Percentiles rank a stretch among this genome's conserved stretches.
Conservation (phyloP, 2,329 filamentous ascomycete genomes). For the Hypoxylon rubiginosum region DNA sequence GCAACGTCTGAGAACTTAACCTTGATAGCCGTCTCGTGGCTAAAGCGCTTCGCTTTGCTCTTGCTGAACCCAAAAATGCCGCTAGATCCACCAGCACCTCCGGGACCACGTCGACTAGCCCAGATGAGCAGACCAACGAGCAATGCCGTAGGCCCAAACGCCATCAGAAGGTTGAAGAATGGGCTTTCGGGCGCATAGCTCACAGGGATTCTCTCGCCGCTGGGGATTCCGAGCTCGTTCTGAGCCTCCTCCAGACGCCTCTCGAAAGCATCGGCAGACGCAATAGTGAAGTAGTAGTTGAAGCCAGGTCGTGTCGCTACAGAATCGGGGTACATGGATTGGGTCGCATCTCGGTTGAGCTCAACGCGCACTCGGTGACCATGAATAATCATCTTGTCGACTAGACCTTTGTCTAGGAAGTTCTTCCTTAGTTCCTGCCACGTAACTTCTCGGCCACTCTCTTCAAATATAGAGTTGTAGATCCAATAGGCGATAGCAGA, state of each 20-base stretch:
- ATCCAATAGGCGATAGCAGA: constrained; percentile 60
- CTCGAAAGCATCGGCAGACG: constrained; percentile 94
- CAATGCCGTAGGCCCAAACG: constrained; percentile 87
- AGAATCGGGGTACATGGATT: constrained; percentile 81
- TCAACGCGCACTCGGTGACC: constrained; percentile 83
- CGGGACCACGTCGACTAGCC: constrained; percentile 78
- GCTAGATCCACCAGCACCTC: constrained; percentile 74
- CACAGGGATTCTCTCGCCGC: constrained; percentile 90
- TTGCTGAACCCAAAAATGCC: constrained; percentile 97
- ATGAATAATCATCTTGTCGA: constrained; percentile 90
- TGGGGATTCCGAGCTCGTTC: constrained; percentile 85
- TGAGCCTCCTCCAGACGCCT: constrained; percentile 89
- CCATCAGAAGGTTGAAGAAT: constrained; percentile 77
- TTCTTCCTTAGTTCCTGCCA: constrained; percentile 97
- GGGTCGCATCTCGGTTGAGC: constrained; percentile 80
- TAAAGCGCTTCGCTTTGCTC: constrained; percentile 96
- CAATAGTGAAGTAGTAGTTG: constrained; percentile 94
- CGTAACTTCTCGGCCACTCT: constrained; percentile 81
- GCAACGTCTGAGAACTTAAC: constrained; percentile 98
- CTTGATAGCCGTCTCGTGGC: constrained; percentile 95
- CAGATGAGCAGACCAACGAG: constrained; percentile 87
- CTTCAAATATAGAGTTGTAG: constrained; percentile 59
- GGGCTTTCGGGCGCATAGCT: constrained; percentile 85
- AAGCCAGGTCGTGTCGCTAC: constrained; percentile 76
- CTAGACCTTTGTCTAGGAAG: constrained; percentile 95